phyloP scores from a whole-genome alignment of 495 filamentous ascomycete genomes.

The Ascobolus immersus region DNA sequence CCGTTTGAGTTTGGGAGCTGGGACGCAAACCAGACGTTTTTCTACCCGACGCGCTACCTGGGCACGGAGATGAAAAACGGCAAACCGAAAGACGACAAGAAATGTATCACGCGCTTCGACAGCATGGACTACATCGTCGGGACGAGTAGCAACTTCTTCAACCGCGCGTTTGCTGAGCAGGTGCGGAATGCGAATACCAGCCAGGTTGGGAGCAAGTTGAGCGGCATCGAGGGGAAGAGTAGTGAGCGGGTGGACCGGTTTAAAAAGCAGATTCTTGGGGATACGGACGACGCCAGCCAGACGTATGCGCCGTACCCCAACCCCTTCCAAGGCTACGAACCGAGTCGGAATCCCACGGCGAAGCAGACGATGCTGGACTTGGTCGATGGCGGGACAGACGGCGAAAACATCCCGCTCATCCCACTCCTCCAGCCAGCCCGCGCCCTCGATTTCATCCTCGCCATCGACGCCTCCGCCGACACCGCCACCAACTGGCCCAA shows the following conservation, averaged over 20 bases:
- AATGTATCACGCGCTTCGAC: conserved; percentile 23
- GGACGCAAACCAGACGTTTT: conserved; percentile 20
- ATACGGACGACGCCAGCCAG: conserved; percentile 5
- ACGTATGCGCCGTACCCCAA: conserved; percentile 20
- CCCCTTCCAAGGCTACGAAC: conserved; percentile 20
- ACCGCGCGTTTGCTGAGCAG: too few species aligned
- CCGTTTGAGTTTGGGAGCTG: conserved; percentile 26
- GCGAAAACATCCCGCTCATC: conserved; percentile 24
- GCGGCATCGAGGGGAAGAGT: too few species aligned
- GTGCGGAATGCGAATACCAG: too few species aligned
- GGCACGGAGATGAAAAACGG: conserved; percentile 20
- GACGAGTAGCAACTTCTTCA: conserved; percentile 20
- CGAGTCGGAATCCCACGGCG: conserved; percentile 14
- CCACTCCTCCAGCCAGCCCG: conserved; percentile 21
- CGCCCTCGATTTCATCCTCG: conserved; percentile 21
- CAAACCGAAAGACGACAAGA: conserved; percentile 7
- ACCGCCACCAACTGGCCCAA: conserved; percentile 20
- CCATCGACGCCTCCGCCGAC: conserved; percentile 24
- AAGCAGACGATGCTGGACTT: conserved; percentile 16
- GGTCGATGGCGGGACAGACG: conserved; percentile 21
- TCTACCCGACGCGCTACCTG: conserved; percentile 22
- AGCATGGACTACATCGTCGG: conserved; percentile 27
- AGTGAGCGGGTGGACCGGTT: too few species aligned
- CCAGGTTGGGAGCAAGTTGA: too few species aligned
- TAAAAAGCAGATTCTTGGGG: too few species aligned